phyloP scores from a whole-genome alignment of 2,329 filamentous ascomycete genomes.

The Alternaria tenuissima region DNA sequence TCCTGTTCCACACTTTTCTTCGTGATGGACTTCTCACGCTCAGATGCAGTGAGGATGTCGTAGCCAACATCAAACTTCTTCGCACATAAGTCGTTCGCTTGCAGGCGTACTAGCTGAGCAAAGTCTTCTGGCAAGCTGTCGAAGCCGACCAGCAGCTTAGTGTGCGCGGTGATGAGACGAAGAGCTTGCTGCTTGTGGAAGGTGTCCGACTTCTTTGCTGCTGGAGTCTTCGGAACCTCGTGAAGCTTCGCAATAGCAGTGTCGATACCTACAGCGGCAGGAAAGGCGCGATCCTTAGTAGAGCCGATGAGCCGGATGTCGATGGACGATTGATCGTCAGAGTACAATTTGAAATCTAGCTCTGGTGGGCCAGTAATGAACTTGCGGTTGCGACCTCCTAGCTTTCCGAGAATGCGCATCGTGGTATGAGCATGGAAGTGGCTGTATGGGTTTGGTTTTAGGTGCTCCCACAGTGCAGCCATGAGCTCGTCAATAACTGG shows the following conservation, averaged over 20 bases:
- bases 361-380: slow-evolving; percentile 90
- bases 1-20: slow-evolving; percentile 89
- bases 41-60: slow-evolving; percentile 75
- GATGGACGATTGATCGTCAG: slow-evolving; percentile 87
- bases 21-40: slow-evolving; percentile 80
- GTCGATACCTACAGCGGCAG: slow-evolving; percentile 84
- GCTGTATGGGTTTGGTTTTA: slow-evolving; percentile 91
- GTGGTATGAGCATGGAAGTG: slow-evolving; percentile 98
- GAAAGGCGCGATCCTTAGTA: slow-evolving; percentile 87
- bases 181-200: slow-evolving; percentile 96
- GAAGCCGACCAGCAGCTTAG: slow-evolving; percentile 88
- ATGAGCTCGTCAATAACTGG: slow-evolving; percentile 98
- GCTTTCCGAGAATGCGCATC: slow-evolving; percentile 94
- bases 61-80: slow-evolving; percentile 76
- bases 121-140: slow-evolving; percentile 92
- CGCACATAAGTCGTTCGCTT: slow-evolving; percentile 83
- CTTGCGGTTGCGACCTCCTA: slow-evolving; percentile 93
- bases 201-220: slow-evolving; percentile 72
- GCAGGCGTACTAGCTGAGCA: slow-evolving; percentile 80
- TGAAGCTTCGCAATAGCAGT: slow-evolving; percentile 87
- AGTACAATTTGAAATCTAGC: slow-evolving; percentile 82
- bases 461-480: slow-evolving; percentile 95
- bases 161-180: slow-evolving; percentile 83
- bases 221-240: slow-evolving; percentile 73
- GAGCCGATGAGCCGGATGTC: slow-evolving; percentile 90